Percentiles rank a stretch among this genome's conserved stretches.
Evolutionary conservation across 768 basidiomycete genomes (phyloP).

Genomic region (Chlorophyllum brunneum): DNA sequence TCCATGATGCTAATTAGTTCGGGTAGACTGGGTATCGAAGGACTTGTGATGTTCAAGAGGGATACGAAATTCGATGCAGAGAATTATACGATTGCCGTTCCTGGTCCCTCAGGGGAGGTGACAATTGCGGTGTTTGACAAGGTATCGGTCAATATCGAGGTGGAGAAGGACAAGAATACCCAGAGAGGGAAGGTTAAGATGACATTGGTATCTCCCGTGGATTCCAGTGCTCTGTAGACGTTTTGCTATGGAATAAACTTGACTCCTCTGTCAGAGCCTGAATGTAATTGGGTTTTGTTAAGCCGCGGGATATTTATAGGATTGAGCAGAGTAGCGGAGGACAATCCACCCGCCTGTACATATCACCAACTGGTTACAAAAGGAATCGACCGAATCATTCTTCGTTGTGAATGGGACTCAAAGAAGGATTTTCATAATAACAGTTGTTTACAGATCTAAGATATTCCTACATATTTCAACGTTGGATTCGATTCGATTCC

Average conservation of each 20-base stretch:
- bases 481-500: background rate
- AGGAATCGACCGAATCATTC: background rate
- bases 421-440: conserved; percentile 2
- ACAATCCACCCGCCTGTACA: no score
- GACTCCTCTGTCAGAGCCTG: no score
- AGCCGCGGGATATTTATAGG: no score
- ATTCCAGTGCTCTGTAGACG: conserved; percentile 40
- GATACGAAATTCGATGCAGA: conserved; percentile 90
- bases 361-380: no score
- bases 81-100: conserved; percentile 78
- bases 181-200: conserved; percentile 88
- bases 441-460: conserved; percentile 2
- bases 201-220: conserved; percentile 66
- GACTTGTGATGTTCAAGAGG: conserved; percentile 90
- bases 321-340: no score
- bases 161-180: conserved; percentile 94
- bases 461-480: conserved; percentile 12
- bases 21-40: conserved; percentile 85
- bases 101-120: conserved; percentile 40
- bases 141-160: conserved; percentile 83
- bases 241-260: background rate
- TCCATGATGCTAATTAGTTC: conserved; percentile 1
- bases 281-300: no score
- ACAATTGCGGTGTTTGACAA: conserved; percentile 91
- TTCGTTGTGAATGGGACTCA: background rate